Evolutionary conservation across 768 basidiomycete species (phyloP), one percentile per base, ranked within the genome.

Genomic region (Dentipellis fragilis): DNA sequence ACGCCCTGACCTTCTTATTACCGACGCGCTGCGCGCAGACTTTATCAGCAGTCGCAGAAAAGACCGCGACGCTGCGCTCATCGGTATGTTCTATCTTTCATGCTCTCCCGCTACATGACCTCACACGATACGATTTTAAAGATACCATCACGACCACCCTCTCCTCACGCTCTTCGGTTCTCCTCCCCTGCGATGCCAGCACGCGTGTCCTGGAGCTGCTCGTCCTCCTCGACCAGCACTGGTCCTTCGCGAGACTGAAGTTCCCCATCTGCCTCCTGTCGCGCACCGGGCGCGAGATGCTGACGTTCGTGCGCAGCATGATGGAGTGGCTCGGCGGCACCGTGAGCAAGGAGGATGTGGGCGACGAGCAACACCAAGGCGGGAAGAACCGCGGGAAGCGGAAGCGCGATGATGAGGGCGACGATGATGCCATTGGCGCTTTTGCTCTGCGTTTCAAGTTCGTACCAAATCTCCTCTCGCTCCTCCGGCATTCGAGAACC

Each of bases 271-370:
- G 95, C 67, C 79, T 99, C n/a, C 78, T 98, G 39, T 89, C 89
- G 49, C 80, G 86, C 36, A 94, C 93, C 6, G 93, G 87, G 2
- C 81, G 85, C 58, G 95, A 99, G 69, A 95, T 96, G 87, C 70
- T 96, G 37, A 87, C 89, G 1, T 92, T 93, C 65, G 90, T 96
- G 23, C 74, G 93, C 57, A 94, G 90, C 74, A 87, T 98, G 89
- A 95, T 96, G 81, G 96, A 98, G 67, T 98, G 94, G 93, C 82
- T 99, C 59, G 96, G 96, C 10, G 95, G 96, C 1, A 93, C 90
- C 12, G 84, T 96, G 53, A 90, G 85, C 63, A 92, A 92, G 65
- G 91, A 93, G 63, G 93, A 95, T 58, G 87, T 90, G 1, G 87
- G 90, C 2, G 90, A 89, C 66, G 87, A 89, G 34, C 82, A 79